These are phyloP conservation scores for Tolypocladium amazonense DNA, from an alignment of 2,329 filamentous ascomycete species.

Conservation along the genomic window DNA sequence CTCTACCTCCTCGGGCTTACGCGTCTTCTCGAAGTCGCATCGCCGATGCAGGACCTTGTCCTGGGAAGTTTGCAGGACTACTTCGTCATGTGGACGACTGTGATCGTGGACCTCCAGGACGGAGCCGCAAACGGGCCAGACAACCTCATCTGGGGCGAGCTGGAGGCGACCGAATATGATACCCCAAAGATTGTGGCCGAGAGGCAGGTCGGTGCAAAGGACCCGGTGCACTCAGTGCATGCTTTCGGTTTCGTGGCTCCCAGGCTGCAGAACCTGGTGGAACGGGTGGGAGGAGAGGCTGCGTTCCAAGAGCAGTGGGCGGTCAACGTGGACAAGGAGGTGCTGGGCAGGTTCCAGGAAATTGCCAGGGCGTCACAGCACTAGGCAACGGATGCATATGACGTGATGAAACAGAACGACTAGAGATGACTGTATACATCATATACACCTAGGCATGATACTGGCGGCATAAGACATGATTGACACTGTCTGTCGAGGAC, in stretches of 20 bases:
- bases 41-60: slow-evolving; percentile 45
- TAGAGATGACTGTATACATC: not conserved
- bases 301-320: slow-evolving; percentile 59
- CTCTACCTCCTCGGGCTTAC: slow-evolving; percentile 64
- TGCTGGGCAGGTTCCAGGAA: slow-evolving; percentile 50
- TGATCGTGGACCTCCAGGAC: slow-evolving; percentile 56
- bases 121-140: slow-evolving; percentile 42
- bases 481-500: not conserved
- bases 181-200: slow-evolving; percentile 44
- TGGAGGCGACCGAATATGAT: slow-evolving; percentile 39
- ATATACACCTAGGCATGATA: not conserved
- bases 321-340: slow-evolving; percentile 64
- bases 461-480: not conserved
- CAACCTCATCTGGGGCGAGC: slow-evolving; percentile 35
- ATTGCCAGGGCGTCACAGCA: slow-evolving; percentile 12
- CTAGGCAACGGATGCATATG: not conserved
- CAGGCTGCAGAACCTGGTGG: slow-evolving; percentile 48
- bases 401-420: not conserved
- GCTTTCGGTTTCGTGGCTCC: slow-evolving; percentile 54
- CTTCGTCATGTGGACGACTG: slow-evolving; percentile 64
- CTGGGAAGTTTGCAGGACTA: slow-evolving; percentile 59
- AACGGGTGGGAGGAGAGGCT: slow-evolving; percentile 50
- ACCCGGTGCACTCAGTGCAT: slow-evolving; percentile 58
- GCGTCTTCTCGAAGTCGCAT: slow-evolving; percentile 54
- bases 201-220: slow-evolving; percentile 41